Conservation (phyloP, 2,329 filamentous ascomycete genomes). For the Colletotrichum camelliae region DNA sequence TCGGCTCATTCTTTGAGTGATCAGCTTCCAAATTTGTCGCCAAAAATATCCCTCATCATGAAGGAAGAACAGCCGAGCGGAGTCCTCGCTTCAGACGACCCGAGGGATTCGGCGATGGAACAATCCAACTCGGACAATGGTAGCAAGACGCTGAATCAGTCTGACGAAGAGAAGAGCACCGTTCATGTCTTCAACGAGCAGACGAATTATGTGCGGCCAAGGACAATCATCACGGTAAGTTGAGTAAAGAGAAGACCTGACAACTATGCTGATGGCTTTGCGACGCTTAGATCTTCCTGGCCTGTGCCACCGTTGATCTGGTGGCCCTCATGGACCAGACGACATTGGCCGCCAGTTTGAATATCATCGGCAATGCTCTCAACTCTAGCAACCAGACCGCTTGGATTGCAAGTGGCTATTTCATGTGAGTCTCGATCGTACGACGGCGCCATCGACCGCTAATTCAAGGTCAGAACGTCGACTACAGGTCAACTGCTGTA, state of each 20-base stretch:
- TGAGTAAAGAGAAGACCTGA: fast-evolving
- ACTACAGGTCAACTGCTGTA: slow-evolving; percentile 53
- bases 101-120: not conserved
- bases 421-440: slow-evolving; percentile 46
- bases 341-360: slow-evolving; percentile 58
- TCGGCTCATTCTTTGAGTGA: not conserved
- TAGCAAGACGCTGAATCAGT: slow-evolving; percentile 10
- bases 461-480: slow-evolving; percentile 37
- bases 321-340: slow-evolving; percentile 64
- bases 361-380: slow-evolving; percentile 57
- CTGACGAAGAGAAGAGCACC: slow-evolving; percentile 22
- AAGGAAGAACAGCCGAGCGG: not conserved
- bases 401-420: slow-evolving; percentile 62
- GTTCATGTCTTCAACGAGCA: slow-evolving; percentile 55
- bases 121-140: slow-evolving; percentile 11
- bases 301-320: slow-evolving; percentile 60
- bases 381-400: slow-evolving; percentile 54
- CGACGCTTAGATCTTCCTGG: slow-evolving; percentile 56
- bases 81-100: not conserved
- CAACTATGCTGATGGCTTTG: not conserved
- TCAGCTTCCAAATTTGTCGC: too few species aligned
- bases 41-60: not conserved
- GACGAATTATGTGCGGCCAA: slow-evolving; percentile 58
- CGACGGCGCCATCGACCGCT: not conserved
- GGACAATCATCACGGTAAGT: slow-evolving; percentile 55